Evolutionary conservation across 352 stramenopile species (phyloP), one percentile per base, ranked within the genome.

Genomic region (Globisporangium paroecandrum): DNA sequence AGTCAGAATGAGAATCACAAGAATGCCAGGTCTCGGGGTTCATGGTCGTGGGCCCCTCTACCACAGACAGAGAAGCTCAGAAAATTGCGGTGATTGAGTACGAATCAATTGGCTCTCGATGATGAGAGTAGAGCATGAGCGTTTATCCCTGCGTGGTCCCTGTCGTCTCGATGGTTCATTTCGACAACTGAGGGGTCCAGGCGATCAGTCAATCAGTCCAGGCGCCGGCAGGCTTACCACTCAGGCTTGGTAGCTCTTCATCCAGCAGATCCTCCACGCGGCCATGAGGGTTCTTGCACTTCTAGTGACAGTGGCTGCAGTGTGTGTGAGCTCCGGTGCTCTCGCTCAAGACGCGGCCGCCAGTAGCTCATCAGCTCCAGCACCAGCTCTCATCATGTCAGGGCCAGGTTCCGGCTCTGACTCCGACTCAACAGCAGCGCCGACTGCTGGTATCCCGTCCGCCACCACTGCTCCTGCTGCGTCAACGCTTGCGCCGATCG

Each of bases 401-500:
- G 32, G 32, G 1, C 32, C 32, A 12, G 32, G 32, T 12, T 47
- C 57, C 0, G 27, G 12, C 18, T 38, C 57, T 1, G 43, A 27
- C 18, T 54, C 36, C 3, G 10, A 46, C 8, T 8, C 46, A 25
- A 54, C 34, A 36, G 13, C 20, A 13, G 18, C 8, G 4, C 53
- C 15, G 2, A 47, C 59, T 29, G 58, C 24, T 36, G 53, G 51
- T 18, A 24, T 57, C 24, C 13, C 22, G 20, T 43, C 18, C 8
- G 27, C 69, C 29, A 64, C 76, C 24, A 69, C 71, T 18, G 58
- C 60, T 12, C 73, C 75, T 8, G 38, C 38, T 46, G 12, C 38
- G 38, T 72, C 69, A 22, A 74, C 77, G 24, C 76, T 69, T 12
- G 54, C 66, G 15, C 61, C 65, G 24, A 77, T 82, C 25, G 70